Evolutionary conservation across 306 rosid species (phyloP), one percentile per base, ranked within the genome.

Genomic region (Cyclanthera cordifolia): DNA sequence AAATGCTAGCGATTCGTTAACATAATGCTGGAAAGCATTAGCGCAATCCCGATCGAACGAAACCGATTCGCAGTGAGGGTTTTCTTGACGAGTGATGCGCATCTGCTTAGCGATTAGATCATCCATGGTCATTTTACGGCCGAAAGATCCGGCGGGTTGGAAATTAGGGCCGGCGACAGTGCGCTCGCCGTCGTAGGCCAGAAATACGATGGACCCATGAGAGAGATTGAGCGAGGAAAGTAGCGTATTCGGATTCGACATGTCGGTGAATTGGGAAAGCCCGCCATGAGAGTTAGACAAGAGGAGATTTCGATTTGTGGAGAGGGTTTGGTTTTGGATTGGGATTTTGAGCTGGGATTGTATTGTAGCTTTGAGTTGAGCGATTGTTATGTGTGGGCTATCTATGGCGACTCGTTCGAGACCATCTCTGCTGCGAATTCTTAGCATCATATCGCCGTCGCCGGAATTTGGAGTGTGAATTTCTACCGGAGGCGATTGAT

Each of bases 91-190:
- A 8, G 86, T 59, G 55, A 94, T 87, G 24, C 90, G 86, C 95
- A 86, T 86, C 84, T 94, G 99, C 72, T 82, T 90, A 2, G 99
- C 99, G 74, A 94, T 88, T 14, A 94, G 90, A 72, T 94, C 99
- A 47, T 90, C 99, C 99, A 94, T 90, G 7, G 99, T 94, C 99
- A 94, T 94, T 83, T 90, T 94, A 4, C 95, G 88, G 45, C 99
- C 99, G 63, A 94, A 94, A 4, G 97, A 90, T 3, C 99, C 99
- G 13, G 97, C 87, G 0, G 95, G 91, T 60, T 65, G 73, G 77
- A 90, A 67, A 5, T 78, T 51, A 11, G 95, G 99, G 0, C 99
- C 91, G 2, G 85, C 59, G 28, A 94, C 90, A 25, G 75, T 80
- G 16, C 97, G 95, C 53, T 90, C 96, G 12, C 95, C 97, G 10